These are phyloP conservation scores for Alternaria sp. DNA, from an alignment of 2,329 filamentous ascomycete genomes.

Conservation along the genomic window DNA sequence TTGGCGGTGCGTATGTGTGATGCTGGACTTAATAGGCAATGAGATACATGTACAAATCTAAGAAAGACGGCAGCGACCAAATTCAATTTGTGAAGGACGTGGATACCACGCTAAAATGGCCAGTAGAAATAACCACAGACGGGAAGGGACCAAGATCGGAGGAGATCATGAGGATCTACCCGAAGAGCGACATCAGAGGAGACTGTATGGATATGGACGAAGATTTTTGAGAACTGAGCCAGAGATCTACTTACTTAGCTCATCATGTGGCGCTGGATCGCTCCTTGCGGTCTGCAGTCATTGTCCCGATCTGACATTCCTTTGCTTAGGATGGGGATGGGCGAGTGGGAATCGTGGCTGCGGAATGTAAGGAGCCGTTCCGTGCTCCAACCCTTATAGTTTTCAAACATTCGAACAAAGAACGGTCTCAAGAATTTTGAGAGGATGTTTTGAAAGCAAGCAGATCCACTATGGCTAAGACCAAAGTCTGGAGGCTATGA, in stretches of 20 bases:
- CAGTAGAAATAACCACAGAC: constrained; percentile 5
- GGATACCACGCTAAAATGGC: constrained; percentile 7
- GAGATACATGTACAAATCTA: background rate
- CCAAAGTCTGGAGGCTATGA: constrained; percentile 6
- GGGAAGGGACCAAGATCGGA: background rate
- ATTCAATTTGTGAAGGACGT: background rate
- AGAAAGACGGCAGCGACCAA: background rate
- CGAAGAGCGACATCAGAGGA: background rate
- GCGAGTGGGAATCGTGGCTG: constrained; percentile 8
- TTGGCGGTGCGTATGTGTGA: background rate
- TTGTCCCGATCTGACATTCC: constrained; percentile 39
- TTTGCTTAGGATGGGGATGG: constrained; percentile 14
- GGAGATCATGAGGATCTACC: background rate
- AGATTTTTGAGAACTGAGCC: background rate
- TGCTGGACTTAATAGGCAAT: background rate
- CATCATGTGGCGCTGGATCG: constrained; percentile 27
- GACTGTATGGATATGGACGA: background rate
- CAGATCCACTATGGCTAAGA: background rate
- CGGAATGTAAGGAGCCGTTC: constrained; percentile 10
- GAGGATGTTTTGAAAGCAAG: background rate
- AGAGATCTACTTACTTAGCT: constrained; percentile 33
- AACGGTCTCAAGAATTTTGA: background rate
- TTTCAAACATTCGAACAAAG: constrained; percentile 5
- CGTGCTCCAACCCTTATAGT: background rate
- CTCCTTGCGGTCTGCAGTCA: constrained; percentile 44